Evolutionary conservation across 106 monocot genomes (phyloP).

Genomic region (Vanilla planifolia): DNA sequence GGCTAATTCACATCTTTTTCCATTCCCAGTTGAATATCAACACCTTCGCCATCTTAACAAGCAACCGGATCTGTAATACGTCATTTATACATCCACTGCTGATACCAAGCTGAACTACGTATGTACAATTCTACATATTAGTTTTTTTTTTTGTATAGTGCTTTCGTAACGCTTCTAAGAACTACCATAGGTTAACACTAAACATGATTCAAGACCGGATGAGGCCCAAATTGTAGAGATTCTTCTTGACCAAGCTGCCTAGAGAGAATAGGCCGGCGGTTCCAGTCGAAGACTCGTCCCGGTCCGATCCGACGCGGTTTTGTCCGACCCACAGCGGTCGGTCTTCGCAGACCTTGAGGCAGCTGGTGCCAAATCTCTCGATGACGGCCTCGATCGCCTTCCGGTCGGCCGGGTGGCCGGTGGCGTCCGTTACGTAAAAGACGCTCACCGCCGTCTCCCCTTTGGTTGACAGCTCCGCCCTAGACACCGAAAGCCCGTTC

Average conservation of each 20-base stretch:
- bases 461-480: constrained; percentile 52
- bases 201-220: constrained; percentile 34
- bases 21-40: too few relatives aligned
- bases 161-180: too few relatives aligned
- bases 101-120: too few relatives aligned
- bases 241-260: constrained; percentile 35
- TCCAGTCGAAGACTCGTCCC: not conserved
- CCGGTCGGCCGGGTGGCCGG: constrained; percentile 19
- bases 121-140: too few relatives aligned
- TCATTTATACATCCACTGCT: too few relatives aligned
- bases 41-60: too few relatives aligned
- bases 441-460: constrained; percentile 34
- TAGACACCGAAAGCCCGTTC: constrained; percentile 42
- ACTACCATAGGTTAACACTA: too few relatives aligned
- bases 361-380: constrained; percentile 16
- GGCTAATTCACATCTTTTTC: too few relatives aligned
- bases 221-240: constrained; percentile 43
- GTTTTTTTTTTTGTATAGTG: too few relatives aligned
- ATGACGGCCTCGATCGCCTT: constrained; percentile 32
- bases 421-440: constrained; percentile 53
- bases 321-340: not conserved
- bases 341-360: constrained; percentile 30
- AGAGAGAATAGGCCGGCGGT: constrained; percentile 18
- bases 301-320: not conserved
- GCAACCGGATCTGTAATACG: too few relatives aligned